Evolutionary conservation across 768 basidiomycete species (phyloP), one percentile per base, ranked within the genome.

Genomic region (Trametes villosa): DNA sequence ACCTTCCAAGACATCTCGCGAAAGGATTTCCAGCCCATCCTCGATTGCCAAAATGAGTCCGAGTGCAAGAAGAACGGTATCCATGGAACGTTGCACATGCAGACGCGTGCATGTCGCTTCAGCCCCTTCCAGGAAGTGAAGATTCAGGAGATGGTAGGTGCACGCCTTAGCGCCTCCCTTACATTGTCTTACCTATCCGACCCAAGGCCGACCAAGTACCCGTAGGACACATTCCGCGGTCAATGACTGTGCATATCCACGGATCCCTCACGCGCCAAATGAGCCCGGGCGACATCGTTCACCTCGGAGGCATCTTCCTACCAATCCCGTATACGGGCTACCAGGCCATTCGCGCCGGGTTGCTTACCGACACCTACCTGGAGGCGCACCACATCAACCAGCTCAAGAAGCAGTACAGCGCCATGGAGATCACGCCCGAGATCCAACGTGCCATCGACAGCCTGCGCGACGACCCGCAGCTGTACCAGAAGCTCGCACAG

Each of bases 101-200:
- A 98, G 76, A 99, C 97, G 6, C 85, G 97, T 45, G 97, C 97
- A 22, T 94, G 93, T 75, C 86, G 96, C 54, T 99, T 99, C 74
- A 92, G 89, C 68, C 96, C 97, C 0, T 99, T 98, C 81, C 97
- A 99, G 72, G 97, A 99, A 75, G 86, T 97, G 62, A 96, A 96
- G 75, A 96, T 99, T 56, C 97, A 99, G 73, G 97, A 99, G 75
- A 96, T 99, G 96, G 95, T 92, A 59, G 63, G 80, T 67, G 29
- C n/a, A n/a, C 11, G 20, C n/a, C 5, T 22, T 11, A 2, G 18
- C 2, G 8, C 8, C 44, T 56, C 4, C 48, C 45, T 33, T 60
- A n/a, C 47, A 46, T 58, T 40, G 47, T 22, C 69, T 40, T 34
- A 13, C 49, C 49, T n/a, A 40, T 67, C 94, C 31, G 17, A 17